Evolutionary conservation across 345 rosid genomes (phyloP).

Genomic region (Firmiana major): DNA sequence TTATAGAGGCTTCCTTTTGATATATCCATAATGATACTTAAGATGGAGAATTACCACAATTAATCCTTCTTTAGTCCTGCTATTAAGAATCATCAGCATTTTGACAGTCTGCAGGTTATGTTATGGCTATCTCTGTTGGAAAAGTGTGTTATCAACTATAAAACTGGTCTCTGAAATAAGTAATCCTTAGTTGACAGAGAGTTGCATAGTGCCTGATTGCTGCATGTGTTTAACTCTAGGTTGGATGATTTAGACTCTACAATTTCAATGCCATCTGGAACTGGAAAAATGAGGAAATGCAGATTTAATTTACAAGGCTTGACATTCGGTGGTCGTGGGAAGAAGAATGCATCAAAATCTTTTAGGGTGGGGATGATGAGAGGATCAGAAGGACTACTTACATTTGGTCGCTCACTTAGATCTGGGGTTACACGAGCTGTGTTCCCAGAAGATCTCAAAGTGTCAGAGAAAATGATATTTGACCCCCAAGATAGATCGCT

Average conservation of each 20-base stretch:
- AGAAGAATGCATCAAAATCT: conserved; percentile 48
- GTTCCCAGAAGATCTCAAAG: conserved; percentile 77
- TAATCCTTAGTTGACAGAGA: no score
- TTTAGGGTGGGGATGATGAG: conserved; percentile 46
- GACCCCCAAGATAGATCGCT: conserved; percentile 87
- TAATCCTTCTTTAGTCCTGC: no score
- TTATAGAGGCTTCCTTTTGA: no score
- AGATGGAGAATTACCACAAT: not conserved
- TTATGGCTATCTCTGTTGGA: no score
- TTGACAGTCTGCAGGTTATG: no score
- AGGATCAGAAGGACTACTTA: conserved; percentile 59
- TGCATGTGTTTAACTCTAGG: conserved; percentile 27
- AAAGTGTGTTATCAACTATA: no score
- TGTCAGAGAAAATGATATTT: conserved; percentile 56
- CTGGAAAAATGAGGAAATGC: conserved; percentile 36
- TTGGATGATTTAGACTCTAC: conserved; percentile 73
- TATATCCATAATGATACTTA: not conserved
- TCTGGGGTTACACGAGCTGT: conserved; percentile 56
- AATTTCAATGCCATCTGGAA: conserved; percentile 39
- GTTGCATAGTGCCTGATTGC: no score
- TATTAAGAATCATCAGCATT: not conserved
- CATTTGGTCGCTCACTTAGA: conserved; percentile 49
- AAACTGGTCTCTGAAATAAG: no score
- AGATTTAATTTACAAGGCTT: conserved; percentile 40
- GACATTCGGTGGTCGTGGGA: conserved; percentile 25